These are phyloP conservation scores for Yarrowia yakushimensis DNA, from an alignment of 805 yeast genomes.

Conservation along the genomic window DNA sequence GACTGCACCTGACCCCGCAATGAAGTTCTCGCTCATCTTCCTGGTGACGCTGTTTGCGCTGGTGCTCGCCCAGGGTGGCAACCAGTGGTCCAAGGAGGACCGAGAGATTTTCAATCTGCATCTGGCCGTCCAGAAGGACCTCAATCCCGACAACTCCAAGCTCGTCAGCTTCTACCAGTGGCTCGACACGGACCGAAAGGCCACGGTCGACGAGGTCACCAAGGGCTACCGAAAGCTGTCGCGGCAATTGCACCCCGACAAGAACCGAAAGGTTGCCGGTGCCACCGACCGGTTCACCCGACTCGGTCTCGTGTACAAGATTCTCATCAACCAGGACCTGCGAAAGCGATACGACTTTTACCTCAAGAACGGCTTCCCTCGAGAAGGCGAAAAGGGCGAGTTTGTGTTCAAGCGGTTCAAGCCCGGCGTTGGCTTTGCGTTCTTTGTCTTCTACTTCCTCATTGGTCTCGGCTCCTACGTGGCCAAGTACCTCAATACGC, in stretches of 20 bases:
- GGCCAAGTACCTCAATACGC: slow-evolving; percentile 44
- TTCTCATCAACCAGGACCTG: slow-evolving; percentile 57
- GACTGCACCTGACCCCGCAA: too few species aligned
- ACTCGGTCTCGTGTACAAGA: slow-evolving; percentile 69
- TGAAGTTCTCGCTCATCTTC: slow-evolving; percentile 11
- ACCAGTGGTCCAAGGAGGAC: slow-evolving; percentile 60
- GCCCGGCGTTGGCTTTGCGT: slow-evolving; percentile 57
- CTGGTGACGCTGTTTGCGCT: slow-evolving; percentile 14
- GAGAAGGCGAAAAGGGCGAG: slow-evolving; percentile 67
- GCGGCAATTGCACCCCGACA: slow-evolving; percentile 82
- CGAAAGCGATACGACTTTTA: slow-evolving; percentile 82
- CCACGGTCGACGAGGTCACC: slow-evolving; percentile 34
- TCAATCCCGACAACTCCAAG: slow-evolving; percentile 53
- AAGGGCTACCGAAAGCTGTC: slow-evolving; percentile 62
- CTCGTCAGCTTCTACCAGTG: slow-evolving; percentile 55
- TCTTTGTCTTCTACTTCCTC: slow-evolving; percentile 49
- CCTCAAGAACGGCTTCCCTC: slow-evolving; percentile 78
- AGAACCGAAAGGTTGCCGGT: slow-evolving; percentile 39
- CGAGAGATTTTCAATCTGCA: slow-evolving; percentile 75
- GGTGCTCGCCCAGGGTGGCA: slow-evolving; percentile 28
- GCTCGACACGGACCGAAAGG: slow-evolving; percentile 38
- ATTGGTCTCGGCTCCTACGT: slow-evolving; percentile 57
- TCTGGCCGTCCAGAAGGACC: slow-evolving; percentile 57
- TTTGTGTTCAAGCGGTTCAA: slow-evolving; percentile 55
- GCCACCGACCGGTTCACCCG: slow-evolving; percentile 62